Base-by-base conservation (phyloP, 2,329 filamentous ascomycete species). In the Coleophoma crateriformis region DNA sequence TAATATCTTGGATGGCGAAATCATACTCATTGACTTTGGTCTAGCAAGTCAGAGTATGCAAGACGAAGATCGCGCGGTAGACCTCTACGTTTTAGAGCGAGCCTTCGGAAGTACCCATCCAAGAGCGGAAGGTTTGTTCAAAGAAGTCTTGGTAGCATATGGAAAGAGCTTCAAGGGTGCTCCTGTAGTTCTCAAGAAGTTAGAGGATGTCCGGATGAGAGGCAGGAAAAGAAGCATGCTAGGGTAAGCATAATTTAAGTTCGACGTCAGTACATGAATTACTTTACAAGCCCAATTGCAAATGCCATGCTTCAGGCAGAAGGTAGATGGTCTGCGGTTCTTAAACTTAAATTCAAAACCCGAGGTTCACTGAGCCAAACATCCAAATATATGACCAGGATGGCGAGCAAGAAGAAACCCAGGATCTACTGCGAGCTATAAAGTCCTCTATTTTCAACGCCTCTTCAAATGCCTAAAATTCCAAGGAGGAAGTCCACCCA, bases 181-280 rank as follows among this genome's bases (percentile, higher is more conserved):
- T 0, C 78, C 73, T 50, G 73, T 80, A 17, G 89, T 91, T 19
- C 68, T 99, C 64, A 89, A 82, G 71, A 87, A 85, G 66, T 69
- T 99, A 54, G 90, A 96, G 66, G 92, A 96, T 57, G 94, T 99
- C 43, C 82, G 94, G 65, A 82, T 96, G 84, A 84, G 94, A 67
- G 94, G 94, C 3, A 78, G 94, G 65, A 99, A 99, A 80, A 86
- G 90, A 69, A 97, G 90, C 67, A 99, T 99, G 94, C 67, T 99
- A 58, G 94, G 94, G 27, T 97, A 58, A 55, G 45, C 62, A 43
- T 38, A 27, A 27, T 7, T 27, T 10, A 27, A 27, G 27, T 10
- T 27, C 27, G 27, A 27, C 27, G 27, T 27, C 27, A 27, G 7
- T 27, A 27, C 27, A 27, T 27, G 7, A 27, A 27, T 27, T 27